A percentile compares a stretch with the other conserved stretches of the same genome.
These are phyloP conservation scores for Beta lomatogona DNA, from an alignment of 179 eudicot genomes.

Conservation along the genomic window DNA sequence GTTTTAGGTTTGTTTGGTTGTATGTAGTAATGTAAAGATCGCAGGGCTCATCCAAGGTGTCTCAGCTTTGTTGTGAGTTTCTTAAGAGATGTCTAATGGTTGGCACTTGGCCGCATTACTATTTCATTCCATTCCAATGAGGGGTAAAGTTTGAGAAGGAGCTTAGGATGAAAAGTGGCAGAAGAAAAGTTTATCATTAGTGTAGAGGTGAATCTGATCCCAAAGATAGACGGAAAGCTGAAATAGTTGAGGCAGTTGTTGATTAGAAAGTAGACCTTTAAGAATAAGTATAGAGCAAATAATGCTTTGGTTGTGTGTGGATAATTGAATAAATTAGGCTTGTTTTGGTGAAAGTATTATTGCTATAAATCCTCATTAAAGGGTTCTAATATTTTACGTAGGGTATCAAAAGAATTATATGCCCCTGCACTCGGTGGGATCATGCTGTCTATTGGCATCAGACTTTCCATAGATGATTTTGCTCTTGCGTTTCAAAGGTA, in stretches of 20 bases:
- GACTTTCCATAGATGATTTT: slow-evolving; percentile 77
- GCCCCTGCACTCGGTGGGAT: slow-evolving; percentile 99
- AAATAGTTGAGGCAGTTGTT: background rate
- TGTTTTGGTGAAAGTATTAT: background rate
- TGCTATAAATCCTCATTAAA: background rate
- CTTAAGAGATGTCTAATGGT: background rate
- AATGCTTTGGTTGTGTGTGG: background rate
- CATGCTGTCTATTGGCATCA: slow-evolving; percentile 94
- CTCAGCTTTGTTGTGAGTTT: background rate
- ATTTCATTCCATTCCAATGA: background rate
- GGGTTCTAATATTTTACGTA: slow-evolving; percentile 28
- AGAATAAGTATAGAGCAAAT: background rate
- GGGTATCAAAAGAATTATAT: slow-evolving; percentile 92
- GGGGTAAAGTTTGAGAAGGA: background rate
- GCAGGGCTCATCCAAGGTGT: background rate
- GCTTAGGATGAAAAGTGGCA: background rate
- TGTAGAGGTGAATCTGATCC: background rate
- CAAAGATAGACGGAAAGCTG: background rate
- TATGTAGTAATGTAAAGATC: background rate
- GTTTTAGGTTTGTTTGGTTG: background rate
- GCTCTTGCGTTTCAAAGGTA: slow-evolving; percentile 87
- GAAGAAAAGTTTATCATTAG: background rate
- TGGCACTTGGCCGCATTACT: background rate
- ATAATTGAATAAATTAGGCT: background rate
- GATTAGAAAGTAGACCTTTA: background rate